Conservation (phyloP, 2,329 filamentous ascomycete species). For the Zasmidium cellare region DNA sequence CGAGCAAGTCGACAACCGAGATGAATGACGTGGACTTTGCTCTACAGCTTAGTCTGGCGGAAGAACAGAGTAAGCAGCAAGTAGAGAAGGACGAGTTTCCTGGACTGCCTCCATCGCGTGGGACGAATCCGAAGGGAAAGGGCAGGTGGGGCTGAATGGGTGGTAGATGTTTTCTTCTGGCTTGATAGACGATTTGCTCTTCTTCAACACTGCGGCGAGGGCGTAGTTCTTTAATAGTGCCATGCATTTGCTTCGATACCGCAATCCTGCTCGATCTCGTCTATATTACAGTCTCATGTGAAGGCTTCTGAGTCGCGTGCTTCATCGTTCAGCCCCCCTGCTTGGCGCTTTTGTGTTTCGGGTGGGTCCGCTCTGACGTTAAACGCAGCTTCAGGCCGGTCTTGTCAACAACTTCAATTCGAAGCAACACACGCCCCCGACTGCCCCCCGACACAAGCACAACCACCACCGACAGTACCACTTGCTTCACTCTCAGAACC, state of each 20-base stretch:
- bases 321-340: background rate
- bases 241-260: too few relatives aligned
- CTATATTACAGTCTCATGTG: too few relatives aligned
- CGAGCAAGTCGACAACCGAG: slow-evolving; percentile 43
- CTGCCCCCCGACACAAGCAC: background rate
- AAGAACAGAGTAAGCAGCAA: slow-evolving; percentile 50
- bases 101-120: slow-evolving; percentile 22
- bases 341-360: background rate
- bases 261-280: too few relatives aligned
- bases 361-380: background rate
- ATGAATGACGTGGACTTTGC: slow-evolving; percentile 62
- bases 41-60: slow-evolving; percentile 61
- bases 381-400: background rate
- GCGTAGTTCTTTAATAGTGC: too few relatives aligned
- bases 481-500: background rate
- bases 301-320: background rate
- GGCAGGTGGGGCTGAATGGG: slow-evolving; percentile 20
- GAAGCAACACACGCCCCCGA: background rate
- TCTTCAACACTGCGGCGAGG: background rate
- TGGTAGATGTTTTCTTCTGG: background rate
- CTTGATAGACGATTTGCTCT: background rate
- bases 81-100: slow-evolving; percentile 29
- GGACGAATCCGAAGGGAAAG: slow-evolving; percentile 29
- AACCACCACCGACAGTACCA: background rate
- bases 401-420: background rate